Conservation (phyloP, 2,329 filamentous ascomycete genomes). For the Penicillium sp. region DNA sequence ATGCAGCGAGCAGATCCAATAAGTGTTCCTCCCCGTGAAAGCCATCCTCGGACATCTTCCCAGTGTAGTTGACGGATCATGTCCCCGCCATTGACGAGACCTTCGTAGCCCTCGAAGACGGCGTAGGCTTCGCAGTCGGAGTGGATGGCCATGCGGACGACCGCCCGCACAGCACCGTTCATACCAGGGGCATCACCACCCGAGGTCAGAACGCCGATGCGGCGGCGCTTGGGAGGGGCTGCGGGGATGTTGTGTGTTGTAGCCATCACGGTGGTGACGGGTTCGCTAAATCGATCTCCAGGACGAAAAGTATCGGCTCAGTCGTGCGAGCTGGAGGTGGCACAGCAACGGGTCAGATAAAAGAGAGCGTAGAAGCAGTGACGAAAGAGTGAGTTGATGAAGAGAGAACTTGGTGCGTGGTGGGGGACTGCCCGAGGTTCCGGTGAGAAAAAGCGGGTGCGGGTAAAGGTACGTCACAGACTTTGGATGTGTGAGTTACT, state of each 20-base stretch:
- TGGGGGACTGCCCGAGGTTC: conserved; percentile 28
- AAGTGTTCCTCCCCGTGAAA: conserved; percentile 91
- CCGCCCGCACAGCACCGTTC: conserved; percentile 88
- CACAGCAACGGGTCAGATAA: conserved; percentile 15
- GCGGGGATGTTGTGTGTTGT: conserved; percentile 24
- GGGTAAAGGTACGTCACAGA: conserved; percentile 29
- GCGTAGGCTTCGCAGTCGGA: conserved; percentile 79
- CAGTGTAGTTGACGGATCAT: conserved; percentile 87
- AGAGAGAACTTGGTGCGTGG: conserved; percentile 24
- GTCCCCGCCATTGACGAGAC: conserved; percentile 84
- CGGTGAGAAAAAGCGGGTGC: conserved; percentile 45
- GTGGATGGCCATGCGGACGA: conserved; percentile 89
- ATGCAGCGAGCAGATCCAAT: conserved; percentile 95
- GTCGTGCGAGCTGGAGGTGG: conserved; percentile 9
- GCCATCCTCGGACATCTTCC: conserved; percentile 93
- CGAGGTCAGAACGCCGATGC: conserved; percentile 90
- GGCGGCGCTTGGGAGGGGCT: conserved; percentile 55
- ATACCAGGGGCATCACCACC: conserved; percentile 94
- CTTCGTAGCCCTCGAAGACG: conserved; percentile 94
- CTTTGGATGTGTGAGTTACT: conserved; percentile 3
- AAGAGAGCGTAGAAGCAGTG: conserved; percentile 15
- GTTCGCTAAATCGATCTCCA: conserved; percentile 13
- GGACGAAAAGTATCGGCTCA: conserved; percentile 16
- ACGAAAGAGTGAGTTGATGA: conserved; percentile 18
- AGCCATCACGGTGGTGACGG: conserved; percentile 25